A percentile compares a stretch with the other conserved stretches of the same genome.
These are phyloP conservation scores for Colletotrichum shisoi DNA, from an alignment of 2,329 filamentous ascomycete species.

Conservation along the genomic window DNA sequence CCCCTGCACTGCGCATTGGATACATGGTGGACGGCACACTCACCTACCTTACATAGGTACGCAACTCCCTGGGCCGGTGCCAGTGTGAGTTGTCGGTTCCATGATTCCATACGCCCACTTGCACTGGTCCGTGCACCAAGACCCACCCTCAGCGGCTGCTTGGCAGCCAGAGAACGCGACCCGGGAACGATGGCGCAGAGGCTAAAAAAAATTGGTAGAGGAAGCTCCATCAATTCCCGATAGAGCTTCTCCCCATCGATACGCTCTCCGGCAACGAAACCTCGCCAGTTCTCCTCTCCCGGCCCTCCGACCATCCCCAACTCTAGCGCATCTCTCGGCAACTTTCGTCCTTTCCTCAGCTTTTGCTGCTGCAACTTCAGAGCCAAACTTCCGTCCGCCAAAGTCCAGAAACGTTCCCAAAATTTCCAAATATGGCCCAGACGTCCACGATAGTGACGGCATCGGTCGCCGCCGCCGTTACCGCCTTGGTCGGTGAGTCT, in stretches of 20 bases:
- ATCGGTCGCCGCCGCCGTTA: slow-evolving; percentile 67
- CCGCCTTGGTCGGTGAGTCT: slow-evolving; percentile 65
- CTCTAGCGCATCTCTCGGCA: slow-evolving; percentile 9
- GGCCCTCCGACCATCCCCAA: slow-evolving; percentile 22
- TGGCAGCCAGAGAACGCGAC: slow-evolving; percentile 35
- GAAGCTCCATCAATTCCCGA: slow-evolving; percentile 38
- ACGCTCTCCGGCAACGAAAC: slow-evolving; percentile 30
- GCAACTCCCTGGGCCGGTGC: slow-evolving; percentile 16
- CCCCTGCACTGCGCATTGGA: slow-evolving; percentile 17
- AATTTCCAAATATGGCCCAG: slow-evolving; percentile 45
- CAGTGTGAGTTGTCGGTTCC: slow-evolving; percentile 22
- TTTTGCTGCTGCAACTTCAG: slow-evolving; percentile 3
- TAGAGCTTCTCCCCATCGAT: slow-evolving; percentile 38
- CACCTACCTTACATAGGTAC: slow-evolving; percentile 8
- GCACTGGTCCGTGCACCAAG: slow-evolving; percentile 27
- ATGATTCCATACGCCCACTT: slow-evolving; percentile 12
- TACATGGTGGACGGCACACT: too few species aligned
- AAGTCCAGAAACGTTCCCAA: slow-evolving; percentile 24
- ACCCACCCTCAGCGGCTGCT: slow-evolving; percentile 28
- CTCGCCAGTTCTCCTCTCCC: slow-evolving; percentile 15
- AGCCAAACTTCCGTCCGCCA: slow-evolving; percentile 38
- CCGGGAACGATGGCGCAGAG: slow-evolving; percentile 36
- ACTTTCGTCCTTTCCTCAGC: background rate
- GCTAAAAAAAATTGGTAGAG: slow-evolving; percentile 42
- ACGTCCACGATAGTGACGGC: slow-evolving; percentile 66